Base-by-base conservation (phyloP, 352 stramenopile genomes). In the Thalassiosira oceanica region DNA sequence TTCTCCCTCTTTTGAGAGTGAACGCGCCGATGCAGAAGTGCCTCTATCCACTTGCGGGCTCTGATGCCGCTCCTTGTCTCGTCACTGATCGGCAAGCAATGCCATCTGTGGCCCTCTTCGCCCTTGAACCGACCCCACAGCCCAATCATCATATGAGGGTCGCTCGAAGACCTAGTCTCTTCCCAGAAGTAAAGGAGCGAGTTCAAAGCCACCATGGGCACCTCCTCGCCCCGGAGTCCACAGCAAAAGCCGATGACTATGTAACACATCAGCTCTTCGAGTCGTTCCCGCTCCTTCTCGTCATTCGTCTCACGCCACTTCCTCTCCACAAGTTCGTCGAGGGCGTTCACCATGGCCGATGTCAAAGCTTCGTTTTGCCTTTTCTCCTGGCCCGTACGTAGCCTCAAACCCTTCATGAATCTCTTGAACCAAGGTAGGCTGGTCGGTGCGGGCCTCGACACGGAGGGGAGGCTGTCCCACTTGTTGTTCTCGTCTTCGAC, bases 351-450 rank as follows among this genome's bases (percentile, higher is more conserved):
- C 24, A 21, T 13, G 37, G 16, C 37, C 7, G 15, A 7, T 13
- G 36, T 64, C 2, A 64, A 28, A 1, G 51, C 61, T 20, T 63
- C 42, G 15, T 72, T 60, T 37, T 72, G 61, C 20, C 28, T 36
- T 13, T 52, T 46, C 1, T 58, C 50, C 29, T 60, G 28, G 20
- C 61, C 61, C 61, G 64, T 73, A 1, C 62, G 20, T 45, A 43
- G 13, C 11, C 49, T 41, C 7, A 53, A 23, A 11, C 62, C 62
- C 26, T 23, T 13, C 51, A 65, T 58, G 35, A 73, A 73, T 6
- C 31, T 7, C 0, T 23, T 6, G 45, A 65, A 65, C 54, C 54
- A 64, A 7, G 39, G 18, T 31, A 21, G 2, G 16, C 15, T 20
- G 0, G 37, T 52, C 21, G 51, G 50, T 1, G 7, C 16, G n/a